Conservation (phyloP, 2,329 filamentous ascomycete species). For the Pseudogymnoascus sp. region DNA sequence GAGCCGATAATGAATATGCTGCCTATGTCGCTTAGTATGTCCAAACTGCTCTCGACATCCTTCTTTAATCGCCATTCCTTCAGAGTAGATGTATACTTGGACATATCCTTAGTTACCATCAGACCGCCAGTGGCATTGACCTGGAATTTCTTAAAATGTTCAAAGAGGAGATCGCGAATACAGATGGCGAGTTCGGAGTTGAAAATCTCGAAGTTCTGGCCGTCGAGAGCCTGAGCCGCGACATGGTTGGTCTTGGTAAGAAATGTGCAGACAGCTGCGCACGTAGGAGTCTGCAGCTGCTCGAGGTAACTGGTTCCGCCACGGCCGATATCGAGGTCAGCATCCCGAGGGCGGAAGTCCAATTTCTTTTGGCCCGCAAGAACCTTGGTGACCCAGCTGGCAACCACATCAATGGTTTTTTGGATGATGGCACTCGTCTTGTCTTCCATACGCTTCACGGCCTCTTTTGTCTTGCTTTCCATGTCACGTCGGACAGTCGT, state of each 20-base stretch:
- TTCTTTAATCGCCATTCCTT: slow-evolving; percentile 70
- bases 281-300: slow-evolving; percentile 77
- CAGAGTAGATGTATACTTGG: slow-evolving; percentile 80
- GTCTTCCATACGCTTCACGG: slow-evolving; percentile 54
- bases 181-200: slow-evolving; percentile 75
- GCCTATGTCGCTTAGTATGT: slow-evolving; percentile 85
- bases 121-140: slow-evolving; percentile 89
- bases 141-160: slow-evolving; percentile 89
- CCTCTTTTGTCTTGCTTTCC: slow-evolving; percentile 53
- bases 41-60: slow-evolving; percentile 60
- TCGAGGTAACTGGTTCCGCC: slow-evolving; percentile 48
- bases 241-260: slow-evolving; percentile 57
- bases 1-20: slow-evolving; percentile 91
- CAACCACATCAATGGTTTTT: slow-evolving; percentile 54
- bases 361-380: slow-evolving; percentile 59
- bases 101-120: slow-evolving; percentile 93
- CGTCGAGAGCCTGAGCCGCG: slow-evolving; percentile 63
- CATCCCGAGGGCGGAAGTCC: slow-evolving; percentile 62
- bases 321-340: slow-evolving; percentile 39
- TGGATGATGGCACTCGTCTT: slow-evolving; percentile 62
- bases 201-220: slow-evolving; percentile 74
- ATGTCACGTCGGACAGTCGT: slow-evolving; percentile 72
- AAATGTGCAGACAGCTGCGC: slow-evolving; percentile 72
- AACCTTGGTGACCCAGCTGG: slow-evolving; percentile 55
- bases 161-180: slow-evolving; percentile 69